Base-by-base conservation (phyloP, 306 rosid species). In the Gastrolobium villosum region DNA sequence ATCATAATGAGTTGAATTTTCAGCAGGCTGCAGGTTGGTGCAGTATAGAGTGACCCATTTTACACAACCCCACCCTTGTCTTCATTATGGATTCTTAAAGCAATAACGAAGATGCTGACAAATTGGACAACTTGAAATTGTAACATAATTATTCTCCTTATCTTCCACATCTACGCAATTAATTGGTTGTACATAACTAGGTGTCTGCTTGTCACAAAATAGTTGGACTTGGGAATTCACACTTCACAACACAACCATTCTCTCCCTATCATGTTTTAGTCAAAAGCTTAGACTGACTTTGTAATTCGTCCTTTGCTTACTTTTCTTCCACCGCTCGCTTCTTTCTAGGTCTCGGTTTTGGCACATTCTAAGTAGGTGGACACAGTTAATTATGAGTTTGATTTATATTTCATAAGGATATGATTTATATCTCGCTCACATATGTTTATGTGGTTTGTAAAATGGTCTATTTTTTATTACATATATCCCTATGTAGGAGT, bases 161-260 rank as follows among this genome's bases (percentile, higher is more conserved):
- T 41, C 49, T 63, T 62, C 45, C 43, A 26, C 54, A 41, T 65
- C 39, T 41, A 20, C 54, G 71, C 54, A 43, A 65, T 41, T 43
- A 40, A 37, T 65, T 65, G 54, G 35, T 39, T 64, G 32, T 10
- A 20, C 26, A 20, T 20, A 20, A 20, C 26, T 20, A 20, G 26
- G 26, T 20, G 26, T 20, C 26, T 1, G 26, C 8, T 65, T 40
- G 49, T 64, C 11, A 63, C n/a, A 39, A 37, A 63, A 39, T 61
- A 1, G 44, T 11, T 52, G 30, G 59, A 15, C 7, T 52, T 52
- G 32, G 59, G 32, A 14, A 9, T 52, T 15, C 59, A 52, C 31
- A 6, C 59, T 52, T 14, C 37, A 4, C 63, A 56, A 30, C 14
- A 49, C 2, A 7, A 49, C 14, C 3, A 30, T 56, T 56, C 39